Evolutionary conservation across 2,329 filamentous ascomycete species (phyloP).

Genomic region (Colletotrichum australisinense): DNA sequence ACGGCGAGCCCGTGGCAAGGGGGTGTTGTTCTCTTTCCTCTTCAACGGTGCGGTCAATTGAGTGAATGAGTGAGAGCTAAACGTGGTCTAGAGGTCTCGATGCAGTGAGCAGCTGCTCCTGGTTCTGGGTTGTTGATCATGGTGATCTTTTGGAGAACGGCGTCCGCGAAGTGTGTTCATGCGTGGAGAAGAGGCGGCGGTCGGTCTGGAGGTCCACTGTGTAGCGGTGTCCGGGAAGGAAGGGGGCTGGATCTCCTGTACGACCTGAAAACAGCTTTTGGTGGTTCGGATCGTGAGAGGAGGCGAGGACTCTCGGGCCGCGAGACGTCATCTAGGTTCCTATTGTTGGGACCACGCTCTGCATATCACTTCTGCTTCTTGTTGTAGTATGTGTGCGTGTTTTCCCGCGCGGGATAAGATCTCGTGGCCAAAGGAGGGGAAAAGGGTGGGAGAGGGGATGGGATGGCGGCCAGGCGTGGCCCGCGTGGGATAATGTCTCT

Average conservation of each 20-base stretch:
- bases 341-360: background rate
- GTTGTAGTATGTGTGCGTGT: too few species aligned
- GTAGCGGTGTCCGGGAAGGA: background rate
- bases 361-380: background rate
- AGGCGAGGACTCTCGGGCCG: slow-evolving; percentile 8
- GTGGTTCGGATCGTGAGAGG: slow-evolving; percentile 3
- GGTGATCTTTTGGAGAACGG: background rate
- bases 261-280: background rate
- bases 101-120: background rate
- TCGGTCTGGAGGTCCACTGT: background rate
- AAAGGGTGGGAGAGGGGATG: background rate
- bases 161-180: background rate
- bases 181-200: too few species aligned
- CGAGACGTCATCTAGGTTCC: background rate
- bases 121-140: background rate
- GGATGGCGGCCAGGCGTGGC: too few species aligned
- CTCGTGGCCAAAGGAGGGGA: background rate
- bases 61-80: background rate
- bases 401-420: background rate
- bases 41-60: background rate
- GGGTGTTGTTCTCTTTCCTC: background rate
- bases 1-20: background rate
- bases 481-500: background rate
- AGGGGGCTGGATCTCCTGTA: background rate
- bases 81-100: background rate